Evolutionary conservation across 305 asterid species (phyloP).

Genomic region (Salvia sclarea): DNA sequence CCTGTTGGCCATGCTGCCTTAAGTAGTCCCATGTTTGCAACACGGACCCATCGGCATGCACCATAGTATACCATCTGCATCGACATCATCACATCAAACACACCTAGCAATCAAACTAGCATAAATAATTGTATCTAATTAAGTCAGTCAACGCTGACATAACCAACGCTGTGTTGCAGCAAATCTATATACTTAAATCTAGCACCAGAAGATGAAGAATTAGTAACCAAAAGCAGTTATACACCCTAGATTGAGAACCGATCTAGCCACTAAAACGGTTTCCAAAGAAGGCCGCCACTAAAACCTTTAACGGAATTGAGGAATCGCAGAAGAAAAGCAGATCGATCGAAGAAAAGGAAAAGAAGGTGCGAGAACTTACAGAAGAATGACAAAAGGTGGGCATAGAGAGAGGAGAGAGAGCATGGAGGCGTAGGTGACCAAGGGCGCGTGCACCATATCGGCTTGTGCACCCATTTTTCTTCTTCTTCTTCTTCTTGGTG

Average conservation of each 20-base stretch:
- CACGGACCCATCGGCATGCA: slow-evolving; percentile 88
- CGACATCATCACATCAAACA: slow-evolving; percentile 5
- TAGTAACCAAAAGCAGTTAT: neutral
- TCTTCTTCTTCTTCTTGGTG: slow-evolving; percentile 17
- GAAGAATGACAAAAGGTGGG: slow-evolving; percentile 91
- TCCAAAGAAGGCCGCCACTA: neutral
- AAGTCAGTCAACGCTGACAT: neutral
- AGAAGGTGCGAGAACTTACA: slow-evolving; percentile 47
- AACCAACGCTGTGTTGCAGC: neutral
- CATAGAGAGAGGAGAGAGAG: slow-evolving; percentile 73
- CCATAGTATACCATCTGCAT: slow-evolving; percentile 96
- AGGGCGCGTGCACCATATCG: slow-evolving; percentile 74
- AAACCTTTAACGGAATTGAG: neutral
- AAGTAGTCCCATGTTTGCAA: slow-evolving; percentile 66
- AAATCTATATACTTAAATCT: neutral
- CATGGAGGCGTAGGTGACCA: slow-evolving; percentile 76
- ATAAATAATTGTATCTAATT: neutral
- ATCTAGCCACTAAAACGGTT: neutral
- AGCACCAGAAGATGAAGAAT: neutral
- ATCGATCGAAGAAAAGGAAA: slow-evolving; percentile 16
- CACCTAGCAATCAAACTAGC: neutral
- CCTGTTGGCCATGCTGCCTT: slow-evolving; percentile 67
- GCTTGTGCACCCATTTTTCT: slow-evolving; percentile 47
- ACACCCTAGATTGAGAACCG: slow-evolving; percentile 1
- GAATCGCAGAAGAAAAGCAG: slow-evolving; percentile 15